Evolutionary conservation across 2,329 filamentous ascomycete species (phyloP).

Genomic region (Alternaria conjuncta): DNA sequence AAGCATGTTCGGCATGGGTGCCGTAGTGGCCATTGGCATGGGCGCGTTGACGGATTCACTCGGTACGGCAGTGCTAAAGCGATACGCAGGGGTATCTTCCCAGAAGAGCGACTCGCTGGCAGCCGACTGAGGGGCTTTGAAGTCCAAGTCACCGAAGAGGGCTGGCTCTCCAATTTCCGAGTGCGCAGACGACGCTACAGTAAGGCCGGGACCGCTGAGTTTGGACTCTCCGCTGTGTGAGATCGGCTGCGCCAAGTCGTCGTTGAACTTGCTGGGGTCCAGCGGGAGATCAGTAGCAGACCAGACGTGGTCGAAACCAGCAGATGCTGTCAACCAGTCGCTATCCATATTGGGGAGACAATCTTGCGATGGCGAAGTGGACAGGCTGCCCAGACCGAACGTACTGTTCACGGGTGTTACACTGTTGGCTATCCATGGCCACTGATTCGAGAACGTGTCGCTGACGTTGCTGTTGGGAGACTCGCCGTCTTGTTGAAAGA

Average conservation of each 20-base stretch:
- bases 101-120: conserved; percentile 45
- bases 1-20: conserved; percentile 29
- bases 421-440: conserved; percentile 41
- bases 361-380: conserved; percentile 49
- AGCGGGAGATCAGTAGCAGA: conserved; percentile 50
- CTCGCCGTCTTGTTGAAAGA: conserved; percentile 37
- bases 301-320: conserved; percentile 47
- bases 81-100: conserved; percentile 47
- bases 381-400: conserved; percentile 45
- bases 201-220: conserved; percentile 48
- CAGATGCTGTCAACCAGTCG: conserved; percentile 45
- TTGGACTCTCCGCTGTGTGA: conserved; percentile 52
- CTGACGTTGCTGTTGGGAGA: conserved; percentile 45
- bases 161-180: conserved; percentile 49
- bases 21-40: conserved; percentile 30
- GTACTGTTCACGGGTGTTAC: conserved; percentile 36
- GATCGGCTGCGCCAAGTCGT: conserved; percentile 45
- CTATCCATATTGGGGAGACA: conserved; percentile 43
- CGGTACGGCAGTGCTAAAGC: conserved; percentile 32
- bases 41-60: conserved; percentile 31
- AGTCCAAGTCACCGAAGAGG: conserved; percentile 45
- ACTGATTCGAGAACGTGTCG: conserved; percentile 40
- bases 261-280: conserved; percentile 46
- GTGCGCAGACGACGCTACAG: conserved; percentile 50
- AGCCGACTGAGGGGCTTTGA: conserved; percentile 38